phyloP scores from a whole-genome alignment of 179 eudicot genomes.

The Carnegiea gigantea region DNA sequence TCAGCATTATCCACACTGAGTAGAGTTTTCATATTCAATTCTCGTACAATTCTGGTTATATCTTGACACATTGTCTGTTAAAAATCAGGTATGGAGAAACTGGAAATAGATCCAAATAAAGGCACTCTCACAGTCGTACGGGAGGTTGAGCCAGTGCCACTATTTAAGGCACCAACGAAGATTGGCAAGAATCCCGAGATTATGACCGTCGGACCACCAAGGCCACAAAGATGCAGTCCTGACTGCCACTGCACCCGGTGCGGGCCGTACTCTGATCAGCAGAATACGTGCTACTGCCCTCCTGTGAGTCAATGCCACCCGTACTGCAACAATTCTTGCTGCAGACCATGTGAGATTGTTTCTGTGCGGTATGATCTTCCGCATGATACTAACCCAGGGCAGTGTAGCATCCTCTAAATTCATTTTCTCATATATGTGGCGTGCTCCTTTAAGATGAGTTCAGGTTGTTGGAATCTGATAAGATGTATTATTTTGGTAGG shows the following conservation, averaged over 20 bases:
- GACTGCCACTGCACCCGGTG: slow-evolving; percentile 23
- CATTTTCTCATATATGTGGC: neutral
- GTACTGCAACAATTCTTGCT: slow-evolving; percentile 24
- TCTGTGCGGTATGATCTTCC: slow-evolving; percentile 11
- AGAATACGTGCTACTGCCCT: neutral
- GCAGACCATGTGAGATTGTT: slow-evolving; percentile 29
- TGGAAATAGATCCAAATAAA: slow-evolving; percentile 35
- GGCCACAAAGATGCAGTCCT: slow-evolving; percentile 21
- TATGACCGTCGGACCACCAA: slow-evolving; percentile 37
- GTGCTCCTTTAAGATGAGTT: neutral
- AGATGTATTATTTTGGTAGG: neutral
- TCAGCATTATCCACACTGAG: too few species aligned
- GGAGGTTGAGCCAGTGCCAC: slow-evolving; percentile 49
- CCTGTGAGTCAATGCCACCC: slow-evolving; percentile 5
- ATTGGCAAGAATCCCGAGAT: slow-evolving; percentile 33
- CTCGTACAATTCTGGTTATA: neutral
- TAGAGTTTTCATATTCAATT: too few species aligned
- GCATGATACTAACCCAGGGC: slow-evolving; percentile 11
- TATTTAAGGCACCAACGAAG: slow-evolving; percentile 37
- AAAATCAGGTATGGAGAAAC: slow-evolving; percentile 36
- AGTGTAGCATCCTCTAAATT: slow-evolving; percentile 22
- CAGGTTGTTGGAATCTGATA: neutral
- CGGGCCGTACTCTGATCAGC: slow-evolving; percentile 21
- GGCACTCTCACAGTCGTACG: slow-evolving; percentile 44
- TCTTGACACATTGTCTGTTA: neutral